Base-by-base conservation (phyloP, 2,329 filamentous ascomycete genomes). In the Pestalotiopsis sp. region DNA sequence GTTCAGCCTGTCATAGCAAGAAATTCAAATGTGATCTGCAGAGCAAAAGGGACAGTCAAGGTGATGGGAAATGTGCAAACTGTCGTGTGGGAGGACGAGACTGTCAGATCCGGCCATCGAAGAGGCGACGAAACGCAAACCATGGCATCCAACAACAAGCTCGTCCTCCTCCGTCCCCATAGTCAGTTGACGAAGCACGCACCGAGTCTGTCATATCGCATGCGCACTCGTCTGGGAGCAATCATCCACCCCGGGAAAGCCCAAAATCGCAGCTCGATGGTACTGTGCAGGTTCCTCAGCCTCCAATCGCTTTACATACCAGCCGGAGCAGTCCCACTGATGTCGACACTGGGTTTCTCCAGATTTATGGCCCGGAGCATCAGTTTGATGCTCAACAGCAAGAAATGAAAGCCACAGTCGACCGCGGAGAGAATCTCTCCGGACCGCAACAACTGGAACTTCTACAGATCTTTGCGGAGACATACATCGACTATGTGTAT, bases 401-500 rank as follows among this genome's bases (percentile, higher is more conserved):
- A 58, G 75, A 77, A 4, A 68, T 75, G 40, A 73, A 75, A 17
- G 77, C 71, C 0, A 74, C 68, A 17, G 66, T 78, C 6, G 74
- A 74, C 7, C 70, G 71, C 3, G 72, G 72, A 10, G 66, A 71
- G 14, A 67, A 68, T 14, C 62, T 69, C 2, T 70, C 74, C 0
- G 71, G 71, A 62, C 65, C 68, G 0, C 71, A 69, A 7, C 71
- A 72, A 35, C 71, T 72, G 30, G 76, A 77, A 6, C 73, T 82
- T 0, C 77, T 79, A 57, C 77, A 81, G 59, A 81, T 77, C 35
- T 83, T 82, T 67, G 74, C 76, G 3, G 81, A 82, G 40, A 82
- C 81, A 0, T 83, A 83, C 39, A 79, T 76, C 38, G 78, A 82
- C 62, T 81, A 81, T 66, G 81, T 79, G 64, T 81, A 81, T 56